A percentile compares a stretch with the other conserved stretches of the same genome.
Evolutionary conservation across 176 grass and related monocot genomes (phyloP).

Genomic region (Musa schizocarpa): DNA sequence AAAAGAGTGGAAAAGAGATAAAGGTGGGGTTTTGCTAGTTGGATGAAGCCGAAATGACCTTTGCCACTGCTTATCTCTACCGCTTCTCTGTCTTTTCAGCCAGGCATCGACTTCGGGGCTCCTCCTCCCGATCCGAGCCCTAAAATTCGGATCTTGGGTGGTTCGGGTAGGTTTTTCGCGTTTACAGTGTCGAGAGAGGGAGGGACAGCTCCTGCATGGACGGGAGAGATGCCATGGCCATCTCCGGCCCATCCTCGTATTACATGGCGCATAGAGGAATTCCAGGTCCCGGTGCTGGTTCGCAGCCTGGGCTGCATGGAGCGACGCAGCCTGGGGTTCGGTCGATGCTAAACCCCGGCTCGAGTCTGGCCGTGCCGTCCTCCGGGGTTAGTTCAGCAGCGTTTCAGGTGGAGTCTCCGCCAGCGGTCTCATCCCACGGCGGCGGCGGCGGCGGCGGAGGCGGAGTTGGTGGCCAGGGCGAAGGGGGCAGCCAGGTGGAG

Average conservation of each 20-base stretch:
- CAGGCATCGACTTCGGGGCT: not conserved
- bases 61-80: not conserved
- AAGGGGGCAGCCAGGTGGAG: not conserved
- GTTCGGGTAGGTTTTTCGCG: not conserved
- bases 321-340: not conserved
- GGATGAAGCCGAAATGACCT: not conserved
- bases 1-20: not conserved
- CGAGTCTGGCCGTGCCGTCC: not conserved
- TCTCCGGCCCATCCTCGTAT: constrained; percentile 6
- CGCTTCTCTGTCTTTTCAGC: not conserved
- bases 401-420: constrained; percentile 17
- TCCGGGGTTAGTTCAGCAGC: not conserved
- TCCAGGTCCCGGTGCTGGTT: not conserved
- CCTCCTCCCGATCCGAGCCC: not conserved
- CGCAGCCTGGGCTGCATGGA: constrained; percentile 6
- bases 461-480: not conserved
- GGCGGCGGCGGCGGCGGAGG: not conserved
- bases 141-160: not conserved
- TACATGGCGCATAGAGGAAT: constrained; percentile 24
- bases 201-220: constrained; percentile 6
- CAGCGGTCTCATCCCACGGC: not conserved
- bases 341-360: constrained; percentile 4
- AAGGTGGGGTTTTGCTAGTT: not conserved
- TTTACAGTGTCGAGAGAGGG: not conserved
- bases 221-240: constrained; percentile 16